These are phyloP conservation scores for Verbascum thapsus DNA, from an alignment of 257 asterid species.

Conservation along the genomic window DNA sequence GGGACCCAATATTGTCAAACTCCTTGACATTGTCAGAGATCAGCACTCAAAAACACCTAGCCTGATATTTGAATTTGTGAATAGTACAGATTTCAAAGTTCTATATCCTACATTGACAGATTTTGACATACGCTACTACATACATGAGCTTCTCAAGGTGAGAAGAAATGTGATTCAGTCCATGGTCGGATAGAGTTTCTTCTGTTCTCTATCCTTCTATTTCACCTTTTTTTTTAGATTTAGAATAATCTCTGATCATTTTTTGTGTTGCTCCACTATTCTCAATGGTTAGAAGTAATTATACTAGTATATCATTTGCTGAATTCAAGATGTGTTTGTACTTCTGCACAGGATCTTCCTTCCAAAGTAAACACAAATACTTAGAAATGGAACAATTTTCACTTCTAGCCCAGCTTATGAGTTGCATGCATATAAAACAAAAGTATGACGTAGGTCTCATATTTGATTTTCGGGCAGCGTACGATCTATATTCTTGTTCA, in stretches of 20 bases:
- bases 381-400: not conserved
- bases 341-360: not conserved
- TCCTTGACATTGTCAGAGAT: conserved; percentile 72
- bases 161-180: conserved; percentile 26
- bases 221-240: not conserved
- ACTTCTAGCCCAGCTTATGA: not conserved
- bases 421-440: not conserved
- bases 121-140: conserved; percentile 82
- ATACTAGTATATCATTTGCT: not conserved
- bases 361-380: not conserved
- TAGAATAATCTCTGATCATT: not conserved
- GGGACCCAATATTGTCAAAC: conserved; percentile 75
- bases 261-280: conserved; percentile 1
- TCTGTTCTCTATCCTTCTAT: conserved; percentile 2
- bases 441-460: not conserved
- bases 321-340: not conserved
- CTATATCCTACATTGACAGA: conserved; percentile 77
- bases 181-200: not conserved
- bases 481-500: not conserved
- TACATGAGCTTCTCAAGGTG: conserved; percentile 84
- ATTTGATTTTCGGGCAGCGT: not conserved
- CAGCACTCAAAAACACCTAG: conserved; percentile 85
- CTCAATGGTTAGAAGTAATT: conserved; percentile 6
- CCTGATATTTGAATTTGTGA: conserved; percentile 77
- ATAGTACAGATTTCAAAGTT: conserved; percentile 80